Percentiles rank a stretch among this genome's conserved stretches.
Evolutionary conservation across 148 eudicot genomes (phyloP).

Genomic region (Chenopodium album): DNA sequence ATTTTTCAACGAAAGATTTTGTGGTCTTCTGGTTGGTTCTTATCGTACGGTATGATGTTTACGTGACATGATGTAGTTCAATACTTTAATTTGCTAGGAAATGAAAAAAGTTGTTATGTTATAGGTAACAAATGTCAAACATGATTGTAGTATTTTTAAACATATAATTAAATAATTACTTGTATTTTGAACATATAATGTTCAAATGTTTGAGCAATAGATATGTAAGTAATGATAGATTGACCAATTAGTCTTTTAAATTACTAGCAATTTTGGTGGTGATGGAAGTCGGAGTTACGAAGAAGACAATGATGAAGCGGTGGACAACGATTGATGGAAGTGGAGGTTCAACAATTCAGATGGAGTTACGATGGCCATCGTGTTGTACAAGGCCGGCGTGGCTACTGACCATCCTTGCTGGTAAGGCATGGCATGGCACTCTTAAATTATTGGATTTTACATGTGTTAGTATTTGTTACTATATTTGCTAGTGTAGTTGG

Average conservation of each 20-base stretch:
- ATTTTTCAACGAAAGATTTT: not conserved
- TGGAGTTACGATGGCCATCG: not conserved
- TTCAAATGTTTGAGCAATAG: too few species aligned
- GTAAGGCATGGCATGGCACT: not conserved
- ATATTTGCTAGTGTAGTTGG: not conserved
- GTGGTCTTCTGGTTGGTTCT: not conserved
- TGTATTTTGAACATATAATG: too few species aligned
- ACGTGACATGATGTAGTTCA: too few species aligned
- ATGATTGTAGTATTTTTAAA: too few species aligned
- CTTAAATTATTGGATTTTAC: not conserved
- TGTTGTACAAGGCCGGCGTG: slow-evolving; percentile 20
- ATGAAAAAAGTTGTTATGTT: too few species aligned
- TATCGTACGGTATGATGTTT: too few species aligned
- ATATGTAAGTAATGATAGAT: too few species aligned
- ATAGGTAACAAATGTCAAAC: too few species aligned
- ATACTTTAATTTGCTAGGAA: too few species aligned
- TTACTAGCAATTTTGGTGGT: not conserved
- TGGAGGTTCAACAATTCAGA: not conserved
- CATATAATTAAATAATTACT: too few species aligned
- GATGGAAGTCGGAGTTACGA: not conserved
- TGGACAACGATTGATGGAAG: not conserved
- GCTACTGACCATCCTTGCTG: slow-evolving; percentile 24
- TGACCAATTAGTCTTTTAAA: not conserved
- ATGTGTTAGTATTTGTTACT: not conserved
- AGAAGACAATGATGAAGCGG: not conserved